A percentile compares a stretch with the other conserved stretches of the same genome.
Evolutionary conservation across 768 basidiomycete genomes (phyloP).

Genomic region (Trametes meyenii): DNA sequence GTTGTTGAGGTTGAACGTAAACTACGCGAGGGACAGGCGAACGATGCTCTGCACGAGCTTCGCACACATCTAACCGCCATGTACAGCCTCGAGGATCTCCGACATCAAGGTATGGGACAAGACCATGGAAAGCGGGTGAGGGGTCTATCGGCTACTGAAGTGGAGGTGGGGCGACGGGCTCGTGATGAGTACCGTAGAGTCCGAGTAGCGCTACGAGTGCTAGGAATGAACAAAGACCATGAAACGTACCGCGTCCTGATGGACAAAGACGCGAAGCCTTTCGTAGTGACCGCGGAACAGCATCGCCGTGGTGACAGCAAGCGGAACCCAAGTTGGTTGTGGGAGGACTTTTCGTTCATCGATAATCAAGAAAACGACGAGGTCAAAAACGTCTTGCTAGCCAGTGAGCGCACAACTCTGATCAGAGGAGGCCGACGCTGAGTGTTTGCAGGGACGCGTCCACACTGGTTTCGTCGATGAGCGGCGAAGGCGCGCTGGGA

Average conservation of each 20-base stretch:
- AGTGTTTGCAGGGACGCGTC: not conserved
- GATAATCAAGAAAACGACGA: not conserved
- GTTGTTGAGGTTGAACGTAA: not conserved
- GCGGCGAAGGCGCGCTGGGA: constrained; percentile 1
- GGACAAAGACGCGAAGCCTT: not conserved
- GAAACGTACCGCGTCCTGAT: not conserved
- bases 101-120: not conserved
- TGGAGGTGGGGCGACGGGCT: not conserved
- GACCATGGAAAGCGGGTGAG: not conserved
- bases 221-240: not conserved
- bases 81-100: not conserved
- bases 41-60: constrained; percentile 5
- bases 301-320: not conserved
- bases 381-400: not conserved
- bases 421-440: not conserved
- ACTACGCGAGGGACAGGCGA: constrained; percentile 9
- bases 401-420: not conserved
- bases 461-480: constrained; percentile 6
- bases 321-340: not conserved
- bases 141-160: not conserved
- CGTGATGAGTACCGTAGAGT: not conserved
- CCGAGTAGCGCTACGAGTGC: not conserved
- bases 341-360: not conserved
- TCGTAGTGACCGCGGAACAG: not conserved
- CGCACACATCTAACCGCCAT: constrained; percentile 1